These are phyloP conservation scores for Trichodelitschia bisporula DNA, from an alignment of 495 filamentous ascomycete genomes.

Conservation along the genomic window DNA sequence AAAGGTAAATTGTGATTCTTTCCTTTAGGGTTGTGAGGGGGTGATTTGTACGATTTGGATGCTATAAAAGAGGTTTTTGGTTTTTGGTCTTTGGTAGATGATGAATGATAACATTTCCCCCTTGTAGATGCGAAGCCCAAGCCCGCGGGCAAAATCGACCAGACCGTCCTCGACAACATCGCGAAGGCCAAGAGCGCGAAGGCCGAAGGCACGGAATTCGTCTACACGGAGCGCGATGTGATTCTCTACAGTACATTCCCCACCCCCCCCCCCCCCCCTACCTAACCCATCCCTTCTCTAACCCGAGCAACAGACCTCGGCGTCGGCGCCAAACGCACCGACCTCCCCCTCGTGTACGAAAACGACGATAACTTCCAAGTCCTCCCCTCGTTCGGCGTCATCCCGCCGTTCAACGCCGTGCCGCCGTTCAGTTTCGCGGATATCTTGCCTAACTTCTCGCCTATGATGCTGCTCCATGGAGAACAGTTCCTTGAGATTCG, in stretches of 20 bases:
- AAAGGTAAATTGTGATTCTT: no score
- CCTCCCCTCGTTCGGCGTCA: slow-evolving; percentile 81
- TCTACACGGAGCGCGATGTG: slow-evolving; percentile 62
- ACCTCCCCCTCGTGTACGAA: slow-evolving; percentile 73
- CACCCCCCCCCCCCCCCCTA: not conserved
- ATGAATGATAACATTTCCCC: no score
- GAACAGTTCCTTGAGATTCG: slow-evolving; percentile 95
- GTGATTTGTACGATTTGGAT: no score
- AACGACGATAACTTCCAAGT: slow-evolving; percentile 75
- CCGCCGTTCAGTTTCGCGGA: slow-evolving; percentile 60
- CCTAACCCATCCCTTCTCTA: slow-evolving; percentile 2
- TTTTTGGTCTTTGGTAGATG: no score
- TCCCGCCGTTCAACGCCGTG: slow-evolving; percentile 73
- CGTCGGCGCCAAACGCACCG: slow-evolving; percentile 77
- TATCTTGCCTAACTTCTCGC: slow-evolving; percentile 79
- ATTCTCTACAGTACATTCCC: slow-evolving; percentile 53
- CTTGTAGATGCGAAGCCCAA: no score
- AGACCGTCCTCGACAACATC: slow-evolving; percentile 43
- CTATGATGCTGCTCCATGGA: slow-evolving; percentile 98
- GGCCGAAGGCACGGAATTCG: slow-evolving; percentile 51
- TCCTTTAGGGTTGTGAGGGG: slow-evolving; percentile 7
- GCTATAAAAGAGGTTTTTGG: no score
- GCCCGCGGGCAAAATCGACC: slow-evolving; percentile 17
- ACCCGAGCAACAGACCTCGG: slow-evolving; percentile 33
- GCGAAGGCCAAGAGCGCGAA: slow-evolving; percentile 49